Base-by-base conservation (phyloP, 1,139 yeast species). In the Candida smagusa region DNA sequence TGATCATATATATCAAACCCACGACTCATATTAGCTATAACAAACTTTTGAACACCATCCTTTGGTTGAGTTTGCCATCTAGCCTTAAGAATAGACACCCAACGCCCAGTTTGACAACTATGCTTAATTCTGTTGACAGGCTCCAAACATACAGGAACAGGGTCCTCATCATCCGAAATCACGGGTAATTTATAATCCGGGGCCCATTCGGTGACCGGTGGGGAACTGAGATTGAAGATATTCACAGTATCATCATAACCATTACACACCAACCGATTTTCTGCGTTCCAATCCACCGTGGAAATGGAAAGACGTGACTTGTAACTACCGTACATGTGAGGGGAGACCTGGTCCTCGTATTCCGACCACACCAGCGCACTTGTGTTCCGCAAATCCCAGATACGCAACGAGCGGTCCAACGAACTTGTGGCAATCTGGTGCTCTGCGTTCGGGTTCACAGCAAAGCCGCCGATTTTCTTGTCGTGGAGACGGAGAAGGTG, bases 71-170 rank as follows among this genome's bases (percentile, higher is more conserved):
- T 50, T 42, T 87, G 96, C 94, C 97, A 92, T 51, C 79, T 74
- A 0, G 96, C 80, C 52, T 89, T 88, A 39, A 92, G 66, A 36
- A 92, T 90, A 1, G 96, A 83, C 1, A 92, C 96, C 98, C 98
- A 92, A 45, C 96, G 68, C 0, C 98, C 97, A 0, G 96, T 84
- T 58, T 90, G 96, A 62, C 97, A 92, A 52, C 90, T 90, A 58
- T 92, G 97, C 43, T 76, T 77, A 36, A 92, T 70, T 8, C 77
- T 77, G 22, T 77, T 72, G 27, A 72, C 56, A 0, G 96, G 94
- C 9, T 51, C 54, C 23, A 88, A 52, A 39, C 60, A 63, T 9
- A 52, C 47, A 0, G 66, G 63, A 9, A 60, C 46, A n/a, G 39
- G 45, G 8, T 48, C 49, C 1, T 45, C 51, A 40, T 56, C 65